These are phyloP conservation scores for Aquanectria penicillioides DNA, from an alignment of 2,329 filamentous ascomycete genomes.

Conservation along the genomic window DNA sequence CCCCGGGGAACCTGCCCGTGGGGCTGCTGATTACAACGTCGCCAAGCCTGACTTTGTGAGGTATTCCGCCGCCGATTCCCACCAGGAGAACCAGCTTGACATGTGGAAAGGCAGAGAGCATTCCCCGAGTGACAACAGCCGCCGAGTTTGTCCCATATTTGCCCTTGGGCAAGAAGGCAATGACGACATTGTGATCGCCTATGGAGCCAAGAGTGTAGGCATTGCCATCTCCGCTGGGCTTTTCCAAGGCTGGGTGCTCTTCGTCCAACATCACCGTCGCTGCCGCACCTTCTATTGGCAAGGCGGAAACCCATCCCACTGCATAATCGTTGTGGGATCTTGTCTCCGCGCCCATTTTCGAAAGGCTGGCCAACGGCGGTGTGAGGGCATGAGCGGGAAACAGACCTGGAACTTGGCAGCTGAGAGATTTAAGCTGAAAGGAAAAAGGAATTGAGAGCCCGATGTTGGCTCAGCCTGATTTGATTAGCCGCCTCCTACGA, in stretches of 20 bases:
- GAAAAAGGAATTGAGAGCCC: too few species aligned
- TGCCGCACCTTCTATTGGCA: background rate
- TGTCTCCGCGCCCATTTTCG: too few species aligned
- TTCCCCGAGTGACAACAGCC: background rate
- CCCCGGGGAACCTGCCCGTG: background rate
- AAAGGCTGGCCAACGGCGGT: too few species aligned
- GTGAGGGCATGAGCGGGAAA: too few species aligned
- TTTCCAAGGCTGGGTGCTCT: background rate
- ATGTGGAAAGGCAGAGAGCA: background rate
- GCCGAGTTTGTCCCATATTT: background rate
- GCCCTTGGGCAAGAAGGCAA: background rate
- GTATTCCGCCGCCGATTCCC: constrained; percentile 4
- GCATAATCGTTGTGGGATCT: background rate
- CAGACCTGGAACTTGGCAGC: too few species aligned
- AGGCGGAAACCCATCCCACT: background rate
- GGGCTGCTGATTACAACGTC: background rate
- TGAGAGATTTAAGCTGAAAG: too few species aligned
- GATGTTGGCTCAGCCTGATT: too few species aligned
- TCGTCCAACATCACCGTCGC: background rate
- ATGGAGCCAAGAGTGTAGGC: background rate
- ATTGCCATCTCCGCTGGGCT: background rate
- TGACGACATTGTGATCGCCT: background rate
- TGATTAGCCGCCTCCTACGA: too few species aligned
- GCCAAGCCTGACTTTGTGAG: background rate
- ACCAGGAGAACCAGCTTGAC: background rate